Percentiles rank a stretch among this genome's conserved stretches.
These are phyloP conservation scores for Yamadazyma diddensiae DNA, from an alignment of 1,139 yeast species.

Conservation along the genomic window DNA sequence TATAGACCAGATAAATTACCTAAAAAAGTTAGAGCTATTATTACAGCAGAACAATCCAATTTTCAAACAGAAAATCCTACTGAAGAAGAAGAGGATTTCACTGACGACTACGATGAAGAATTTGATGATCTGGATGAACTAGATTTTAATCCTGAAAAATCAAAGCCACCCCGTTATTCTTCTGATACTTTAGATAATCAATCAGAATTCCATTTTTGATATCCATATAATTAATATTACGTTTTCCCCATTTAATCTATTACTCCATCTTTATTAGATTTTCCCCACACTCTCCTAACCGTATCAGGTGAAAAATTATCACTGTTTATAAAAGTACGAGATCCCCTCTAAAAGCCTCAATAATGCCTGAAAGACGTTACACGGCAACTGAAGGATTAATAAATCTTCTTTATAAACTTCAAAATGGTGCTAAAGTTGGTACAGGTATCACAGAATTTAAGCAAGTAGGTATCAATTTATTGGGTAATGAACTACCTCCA, in stretches of 20 bases:
- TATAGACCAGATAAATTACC: constrained; percentile 45
- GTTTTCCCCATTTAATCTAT: neutral
- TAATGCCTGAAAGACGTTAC: constrained; percentile 8
- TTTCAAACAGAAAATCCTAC: constrained; percentile 21
- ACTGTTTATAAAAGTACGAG: too few relatives aligned
- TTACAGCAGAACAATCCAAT: constrained; percentile 39
- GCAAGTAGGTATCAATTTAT: constrained; percentile 8
- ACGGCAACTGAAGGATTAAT: constrained; percentile 14
- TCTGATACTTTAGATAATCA: constrained; percentile 8
- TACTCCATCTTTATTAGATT: too few relatives aligned
- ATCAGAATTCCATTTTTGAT: constrained; percentile 13
- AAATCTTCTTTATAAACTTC: constrained; percentile 8
- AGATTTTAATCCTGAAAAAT: neutral
- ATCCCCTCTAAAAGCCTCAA: too few relatives aligned
- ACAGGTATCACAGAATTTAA: constrained; percentile 12
- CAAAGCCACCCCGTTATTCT: constrained; percentile 6
- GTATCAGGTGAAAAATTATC: too few relatives aligned
- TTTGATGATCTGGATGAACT: neutral
- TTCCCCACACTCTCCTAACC: too few relatives aligned
- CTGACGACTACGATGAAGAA: neutral
- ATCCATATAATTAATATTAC: neutral
- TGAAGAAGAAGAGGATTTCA: constrained; percentile 12
- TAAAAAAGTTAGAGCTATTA: constrained; percentile 29
- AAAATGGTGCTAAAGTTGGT: constrained; percentile 16
- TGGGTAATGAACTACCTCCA: constrained; percentile 29